phyloP scores from a whole-genome alignment of 768 basidiomycete species.

The Trametes villosa region DNA sequence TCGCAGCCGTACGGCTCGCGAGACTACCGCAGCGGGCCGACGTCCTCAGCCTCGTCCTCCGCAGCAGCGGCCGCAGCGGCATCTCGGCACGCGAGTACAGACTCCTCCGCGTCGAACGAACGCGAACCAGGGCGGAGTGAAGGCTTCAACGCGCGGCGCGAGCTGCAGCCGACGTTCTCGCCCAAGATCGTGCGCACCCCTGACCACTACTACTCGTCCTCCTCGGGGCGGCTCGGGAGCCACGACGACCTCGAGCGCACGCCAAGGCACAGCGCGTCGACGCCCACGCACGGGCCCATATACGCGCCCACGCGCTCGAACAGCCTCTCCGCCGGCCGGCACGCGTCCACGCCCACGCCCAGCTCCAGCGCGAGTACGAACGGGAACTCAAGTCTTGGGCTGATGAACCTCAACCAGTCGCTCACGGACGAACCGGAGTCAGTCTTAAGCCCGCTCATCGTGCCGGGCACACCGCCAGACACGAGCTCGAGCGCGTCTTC shows the following conservation, averaged over 20 bases:
- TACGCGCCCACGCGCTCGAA: constrained; percentile 30
- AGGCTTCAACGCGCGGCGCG: constrained; percentile 52
- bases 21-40: constrained; percentile 21
- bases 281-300: constrained; percentile 24
- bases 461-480: constrained; percentile 1
- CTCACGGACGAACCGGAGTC: constrained; percentile 36
- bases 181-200: constrained; percentile 72
- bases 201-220: constrained; percentile 50
- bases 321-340: constrained; percentile 18
- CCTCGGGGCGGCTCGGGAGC: constrained; percentile 14
- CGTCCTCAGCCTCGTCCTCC: constrained; percentile 23
- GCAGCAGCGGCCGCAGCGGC: constrained; percentile 8
- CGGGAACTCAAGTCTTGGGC: constrained; percentile 12
- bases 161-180: constrained; percentile 71
- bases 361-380: background rate
- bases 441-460: constrained; percentile 36
- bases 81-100: constrained; percentile 15
- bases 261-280: constrained; percentile 1
- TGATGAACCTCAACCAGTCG: constrained; percentile 32
- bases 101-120: constrained; percentile 21
- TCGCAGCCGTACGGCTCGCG: constrained; percentile 15
- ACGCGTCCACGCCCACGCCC: constrained; percentile 9
- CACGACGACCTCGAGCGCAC: constrained; percentile 16
- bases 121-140: constrained; percentile 33
- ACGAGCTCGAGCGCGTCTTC: too few relatives aligned